phyloP scores from a whole-genome alignment of 441 rosid genomes.

The Eruca vesicaria region DNA sequence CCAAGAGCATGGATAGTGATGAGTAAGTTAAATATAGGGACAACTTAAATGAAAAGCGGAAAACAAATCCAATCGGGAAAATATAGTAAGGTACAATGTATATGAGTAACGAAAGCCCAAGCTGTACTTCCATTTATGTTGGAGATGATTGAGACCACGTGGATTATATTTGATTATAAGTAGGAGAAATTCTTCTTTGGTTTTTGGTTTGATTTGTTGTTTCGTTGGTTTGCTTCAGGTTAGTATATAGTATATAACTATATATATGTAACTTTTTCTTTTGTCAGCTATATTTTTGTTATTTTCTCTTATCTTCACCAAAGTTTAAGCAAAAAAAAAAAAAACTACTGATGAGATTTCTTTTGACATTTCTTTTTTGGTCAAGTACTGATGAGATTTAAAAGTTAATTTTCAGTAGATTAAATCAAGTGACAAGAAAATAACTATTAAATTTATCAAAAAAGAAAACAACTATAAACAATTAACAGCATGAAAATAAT shows the following conservation, averaged over 20 bases:
- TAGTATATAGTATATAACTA: no score
- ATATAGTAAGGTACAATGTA: conserved; percentile 37
- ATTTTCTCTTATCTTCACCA: no score
- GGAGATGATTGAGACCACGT: conserved; percentile 35
- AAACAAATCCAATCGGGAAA: not conserved
- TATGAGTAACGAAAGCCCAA: conserved; percentile 27
- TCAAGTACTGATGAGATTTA: not conserved
- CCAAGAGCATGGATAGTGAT: conserved; percentile 20
- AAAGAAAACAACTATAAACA: not conserved
- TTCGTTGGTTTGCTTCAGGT: not conserved
- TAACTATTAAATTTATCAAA: not conserved
- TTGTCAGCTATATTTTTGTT: no score
- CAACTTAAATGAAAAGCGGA: conserved; percentile 9
- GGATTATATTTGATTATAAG: conserved; percentile 4
- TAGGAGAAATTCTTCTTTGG: not conserved
- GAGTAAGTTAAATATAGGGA: conserved; percentile 26
- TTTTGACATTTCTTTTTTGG: no score
- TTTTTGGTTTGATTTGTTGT: not conserved
- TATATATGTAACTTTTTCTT: no score
- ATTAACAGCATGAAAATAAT: not conserved
- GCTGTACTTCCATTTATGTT: conserved; percentile 39
- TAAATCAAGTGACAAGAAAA: not conserved
- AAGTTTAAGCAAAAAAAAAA: no score
- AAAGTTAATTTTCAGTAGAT: not conserved
- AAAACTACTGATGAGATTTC: no score